Base-by-base conservation (phyloP, 306 rosid species). In the Castanopsis chinensis region DNA sequence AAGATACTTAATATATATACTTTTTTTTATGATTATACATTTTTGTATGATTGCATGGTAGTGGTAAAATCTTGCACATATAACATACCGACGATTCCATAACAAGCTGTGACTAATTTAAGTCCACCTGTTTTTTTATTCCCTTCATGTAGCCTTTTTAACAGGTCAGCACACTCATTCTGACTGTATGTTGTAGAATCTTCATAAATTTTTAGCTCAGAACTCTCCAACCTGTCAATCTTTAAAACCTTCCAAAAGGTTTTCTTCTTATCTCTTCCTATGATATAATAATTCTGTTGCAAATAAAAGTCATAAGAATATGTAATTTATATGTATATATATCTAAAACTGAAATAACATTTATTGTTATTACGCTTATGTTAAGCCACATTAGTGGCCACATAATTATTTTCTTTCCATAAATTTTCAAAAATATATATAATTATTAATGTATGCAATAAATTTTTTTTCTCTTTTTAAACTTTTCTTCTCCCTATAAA, bases 41-140 rank as follows among this genome's bases (percentile, higher is more conserved):
- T 19, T 33, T 21, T 19, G 27, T 33, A 23, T 35, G 72, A 45
- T 25, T 28, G 72, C 23, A 60, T 51, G 56, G 32, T 63, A 19
- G 60, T 63, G 19, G 60, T 57, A 74, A 54, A 81, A 43, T 28
- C 35, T 51, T 77, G 72, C n/a, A 79, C 18, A 79, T 23, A 78
- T 76, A 52, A 60, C 83, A 15, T 93, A 96, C 99, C 99, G 28
- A 96, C 87, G 78, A 96, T 88, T 87, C 98, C 99, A 80, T 93
- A 96, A 86, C 96, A 93, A 53, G 85, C 83, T 52, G 98, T 87
- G 80, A 96, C 86, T 71, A 90, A 85, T 85, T 90, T 96, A 88
- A 96, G 97, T 75, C 99, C 99, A 18, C 97, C 99, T 9, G 90
- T 87, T 51, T 90, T 75, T 89, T 88, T 88, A 88, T 96, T 93